Evolutionary conservation across 2,329 filamentous ascomycete genomes (phyloP).

Genomic region (Curvularia sp.): DNA sequence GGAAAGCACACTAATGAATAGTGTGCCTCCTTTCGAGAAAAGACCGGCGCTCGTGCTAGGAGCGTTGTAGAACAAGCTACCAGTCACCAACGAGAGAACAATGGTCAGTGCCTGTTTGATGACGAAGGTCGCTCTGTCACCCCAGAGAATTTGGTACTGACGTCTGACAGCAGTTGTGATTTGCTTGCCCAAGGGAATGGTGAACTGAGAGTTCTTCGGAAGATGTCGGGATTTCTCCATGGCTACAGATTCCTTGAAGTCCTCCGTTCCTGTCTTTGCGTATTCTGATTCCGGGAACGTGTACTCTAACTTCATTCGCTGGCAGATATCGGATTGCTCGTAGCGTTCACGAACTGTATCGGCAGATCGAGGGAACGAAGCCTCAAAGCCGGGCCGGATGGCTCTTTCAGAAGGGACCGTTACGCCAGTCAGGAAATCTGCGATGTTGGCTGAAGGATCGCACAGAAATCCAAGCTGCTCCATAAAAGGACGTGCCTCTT

Average conservation of each 20-base stretch:
- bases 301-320: background rate
- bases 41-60: constrained; percentile 63
- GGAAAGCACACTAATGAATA: constrained; percentile 69
- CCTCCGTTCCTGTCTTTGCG: background rate
- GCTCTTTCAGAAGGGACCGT: constrained; percentile 56
- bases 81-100: constrained; percentile 66
- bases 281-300: background rate
- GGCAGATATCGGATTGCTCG: background rate
- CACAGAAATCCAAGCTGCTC: constrained; percentile 72
- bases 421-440: constrained; percentile 77
- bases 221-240: constrained; percentile 40
- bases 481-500: constrained; percentile 67
- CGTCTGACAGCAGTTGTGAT: constrained; percentile 58
- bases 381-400: constrained; percentile 50
- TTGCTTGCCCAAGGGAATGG: background rate
- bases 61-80: constrained; percentile 70
- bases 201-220: constrained; percentile 57
- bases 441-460: constrained; percentile 65
- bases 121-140: constrained; percentile 67
- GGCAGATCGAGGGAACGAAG: constrained; percentile 50
- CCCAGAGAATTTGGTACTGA: constrained; percentile 70
- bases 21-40: constrained; percentile 67
- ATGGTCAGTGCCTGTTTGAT: constrained; percentile 67
- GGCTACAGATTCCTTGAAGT: constrained; percentile 1
- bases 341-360: constrained; percentile 39